Evolutionary conservation across 2,329 filamentous ascomycete genomes (phyloP).

Genomic region (Neospermospora avenae): DNA sequence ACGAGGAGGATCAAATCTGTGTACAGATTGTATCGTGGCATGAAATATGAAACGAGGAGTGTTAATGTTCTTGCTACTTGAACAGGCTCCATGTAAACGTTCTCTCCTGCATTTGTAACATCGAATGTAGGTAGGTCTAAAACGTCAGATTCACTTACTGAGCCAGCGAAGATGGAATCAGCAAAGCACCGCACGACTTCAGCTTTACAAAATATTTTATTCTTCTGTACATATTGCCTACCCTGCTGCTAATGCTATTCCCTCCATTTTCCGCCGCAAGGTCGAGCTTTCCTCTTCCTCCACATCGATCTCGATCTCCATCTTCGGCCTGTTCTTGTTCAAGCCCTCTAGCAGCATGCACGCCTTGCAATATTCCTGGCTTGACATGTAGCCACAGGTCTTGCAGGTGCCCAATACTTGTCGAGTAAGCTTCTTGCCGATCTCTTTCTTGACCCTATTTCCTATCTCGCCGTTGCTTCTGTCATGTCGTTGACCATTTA

Average conservation of each 20-base stretch:
- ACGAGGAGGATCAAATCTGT: too few relatives aligned
- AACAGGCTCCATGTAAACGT: too few relatives aligned
- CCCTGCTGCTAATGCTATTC: constrained; percentile 39
- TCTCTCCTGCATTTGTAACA: too few relatives aligned
- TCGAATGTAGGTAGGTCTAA: too few relatives aligned
- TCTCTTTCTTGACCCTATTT: constrained; percentile 28
- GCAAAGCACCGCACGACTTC: neutral
- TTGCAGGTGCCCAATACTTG: constrained; percentile 81
- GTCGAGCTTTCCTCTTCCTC: constrained; percentile 48
- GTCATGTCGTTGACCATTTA: constrained; percentile 27
- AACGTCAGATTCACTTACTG: too few relatives aligned
- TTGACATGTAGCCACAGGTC: constrained; percentile 92
- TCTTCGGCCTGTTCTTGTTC: constrained; percentile 73
- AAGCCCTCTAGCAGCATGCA: constrained; percentile 85
- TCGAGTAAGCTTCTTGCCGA: constrained; percentile 44
- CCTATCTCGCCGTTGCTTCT: constrained; percentile 17
- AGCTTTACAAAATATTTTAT: neutral
- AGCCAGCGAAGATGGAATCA: too few relatives aligned
- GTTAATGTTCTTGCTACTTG: too few relatives aligned
- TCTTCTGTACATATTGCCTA: constrained; percentile 11
- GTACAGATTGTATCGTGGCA: too few relatives aligned
- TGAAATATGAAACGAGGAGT: too few relatives aligned
- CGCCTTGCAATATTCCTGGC: constrained; percentile 89
- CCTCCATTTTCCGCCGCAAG: constrained; percentile 48
- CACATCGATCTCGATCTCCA: constrained; percentile 46